phyloP scores from a whole-genome alignment of 1,284 basidiomycete species.

The Pyrrhoderma noxium region DNA sequence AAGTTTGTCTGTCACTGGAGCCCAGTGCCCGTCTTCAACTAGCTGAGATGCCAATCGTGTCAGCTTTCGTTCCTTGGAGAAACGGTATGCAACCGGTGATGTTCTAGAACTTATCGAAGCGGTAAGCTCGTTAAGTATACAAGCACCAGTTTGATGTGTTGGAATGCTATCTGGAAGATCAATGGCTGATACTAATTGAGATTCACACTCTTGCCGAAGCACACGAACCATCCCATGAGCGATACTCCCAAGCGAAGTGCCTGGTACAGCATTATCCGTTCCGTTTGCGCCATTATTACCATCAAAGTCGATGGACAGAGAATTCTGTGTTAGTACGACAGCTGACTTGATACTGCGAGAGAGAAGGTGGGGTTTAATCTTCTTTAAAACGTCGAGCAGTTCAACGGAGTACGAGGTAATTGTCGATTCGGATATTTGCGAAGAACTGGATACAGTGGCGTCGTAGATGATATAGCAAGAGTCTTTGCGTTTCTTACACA shows the following conservation, averaged over 20 bases:
- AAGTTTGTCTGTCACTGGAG: not conserved
- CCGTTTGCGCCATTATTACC: not conserved
- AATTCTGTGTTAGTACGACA: constrained; percentile 1
- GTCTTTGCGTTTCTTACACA: not conserved
- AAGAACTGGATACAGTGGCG: not conserved
- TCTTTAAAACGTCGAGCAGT: constrained; percentile 6
- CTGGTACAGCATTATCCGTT: not conserved
- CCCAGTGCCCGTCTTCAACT: constrained; percentile 10
- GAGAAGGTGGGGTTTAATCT: not conserved
- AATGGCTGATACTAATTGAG: not conserved
- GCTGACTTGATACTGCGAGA: constrained; percentile 3
- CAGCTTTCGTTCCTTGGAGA: not conserved
- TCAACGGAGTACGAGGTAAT: not conserved
- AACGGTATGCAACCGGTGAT: constrained; percentile 8
- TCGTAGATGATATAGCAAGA: constrained; percentile 7
- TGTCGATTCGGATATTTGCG: not conserved
- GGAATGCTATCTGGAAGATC: not conserved
- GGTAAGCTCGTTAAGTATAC: constrained; percentile 6
- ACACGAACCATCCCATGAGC: constrained; percentile 12
- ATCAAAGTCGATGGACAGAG: constrained; percentile 1
- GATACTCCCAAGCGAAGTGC: constrained; percentile 5
- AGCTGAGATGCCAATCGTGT: constrained; percentile 4
- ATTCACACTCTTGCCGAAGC: constrained; percentile 5
- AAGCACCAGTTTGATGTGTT: not conserved
- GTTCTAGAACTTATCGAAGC: not conserved